Base-by-base conservation (phyloP, 1,139 yeast genomes). In the Yamadazyma dendronema region DNA sequence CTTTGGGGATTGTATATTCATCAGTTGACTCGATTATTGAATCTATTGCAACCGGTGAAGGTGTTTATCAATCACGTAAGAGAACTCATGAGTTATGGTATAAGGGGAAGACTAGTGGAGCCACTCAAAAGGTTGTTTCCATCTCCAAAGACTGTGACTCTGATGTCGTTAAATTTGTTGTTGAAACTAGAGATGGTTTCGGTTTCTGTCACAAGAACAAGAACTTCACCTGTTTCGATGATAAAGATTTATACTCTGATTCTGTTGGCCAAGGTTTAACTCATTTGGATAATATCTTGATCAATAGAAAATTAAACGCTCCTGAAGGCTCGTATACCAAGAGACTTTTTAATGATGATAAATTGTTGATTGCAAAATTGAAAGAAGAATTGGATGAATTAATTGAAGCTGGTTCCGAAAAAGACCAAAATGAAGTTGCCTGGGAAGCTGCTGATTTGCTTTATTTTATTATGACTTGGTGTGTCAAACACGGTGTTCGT, bases 381-480 rank as follows among this genome's bases (percentile, higher is more conserved):
- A 79, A 81, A 59, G 98, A 92, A 66, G 99, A 92, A 62, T 95
- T 96, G 38, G 97, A 92, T 54, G 99, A 94, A 61, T 76, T 92
- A 46, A 81, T 90, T 28, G 97, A 88, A 41, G 97, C 98, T 14
- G 72, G 72, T 6, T 59, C 62, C 39, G 54, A 72, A 7, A 77
- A 76, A 3, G 57, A 61, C 34, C 50, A 53, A 33, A 54, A 57
- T 22, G 97, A 92, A 46, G 77, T 89, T 37, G 84, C 97, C 0
- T 92, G 97, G 96, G 98, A 92, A 64, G 92, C 95, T 39, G 98
- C 98, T 6, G 99, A 94, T 59, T 72, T 92, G 57, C 63, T 94
- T 41, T 92, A 94, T 64, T 94, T 94, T 62, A 90, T 94, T 9
- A 62, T 90, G 72, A 74, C 88, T n/a, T 86, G 88, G 75, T 79